phyloP scores from a whole-genome alignment of 1,284 basidiomycete species.

The Takashimella tepidaria region DNA sequence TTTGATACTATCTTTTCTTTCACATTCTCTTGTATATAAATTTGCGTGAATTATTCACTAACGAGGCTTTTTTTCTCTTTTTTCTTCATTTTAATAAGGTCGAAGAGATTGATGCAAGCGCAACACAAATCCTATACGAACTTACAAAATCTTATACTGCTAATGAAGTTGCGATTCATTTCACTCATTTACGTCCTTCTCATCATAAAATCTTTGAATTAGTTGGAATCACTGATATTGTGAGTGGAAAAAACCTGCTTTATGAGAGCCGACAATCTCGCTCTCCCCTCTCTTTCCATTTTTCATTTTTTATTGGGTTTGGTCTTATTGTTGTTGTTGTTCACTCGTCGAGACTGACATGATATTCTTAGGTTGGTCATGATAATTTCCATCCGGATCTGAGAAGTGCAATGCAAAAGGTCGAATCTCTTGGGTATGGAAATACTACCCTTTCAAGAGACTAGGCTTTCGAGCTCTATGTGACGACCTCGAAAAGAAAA shows the following conservation, averaged over 20 bases:
- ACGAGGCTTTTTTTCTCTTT: no score
- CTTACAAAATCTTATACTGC: conserved; percentile 65
- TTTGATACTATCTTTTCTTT: no score
- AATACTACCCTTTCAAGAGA: conserved; percentile 22
- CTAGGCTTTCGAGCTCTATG: no score
- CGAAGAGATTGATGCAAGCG: conserved; percentile 50
- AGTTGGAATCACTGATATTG: conserved; percentile 39
- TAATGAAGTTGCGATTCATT: conserved; percentile 67
- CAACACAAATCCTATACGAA: conserved; percentile 79
- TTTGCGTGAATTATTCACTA: no score
- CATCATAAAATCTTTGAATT: conserved; percentile 57
- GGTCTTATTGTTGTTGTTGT: no score
- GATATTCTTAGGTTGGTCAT: conserved; percentile 59
- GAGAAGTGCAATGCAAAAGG: conserved; percentile 37
- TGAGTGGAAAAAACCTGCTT: conserved; percentile 19
- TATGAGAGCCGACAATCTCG: neutral
- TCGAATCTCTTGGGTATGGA: conserved; percentile 41
- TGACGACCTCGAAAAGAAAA: no score
- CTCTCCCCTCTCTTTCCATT: no score
- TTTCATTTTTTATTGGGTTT: no score
- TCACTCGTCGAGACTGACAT: conserved; percentile 56
- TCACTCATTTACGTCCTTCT: conserved; percentile 65
- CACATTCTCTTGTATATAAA: no score
- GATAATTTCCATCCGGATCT: conserved; percentile 69
- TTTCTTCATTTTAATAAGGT: conserved; percentile 4